Evolutionary conservation across 1,284 basidiomycete species (phyloP).

Genomic region (Phlebopus sp.): DNA sequence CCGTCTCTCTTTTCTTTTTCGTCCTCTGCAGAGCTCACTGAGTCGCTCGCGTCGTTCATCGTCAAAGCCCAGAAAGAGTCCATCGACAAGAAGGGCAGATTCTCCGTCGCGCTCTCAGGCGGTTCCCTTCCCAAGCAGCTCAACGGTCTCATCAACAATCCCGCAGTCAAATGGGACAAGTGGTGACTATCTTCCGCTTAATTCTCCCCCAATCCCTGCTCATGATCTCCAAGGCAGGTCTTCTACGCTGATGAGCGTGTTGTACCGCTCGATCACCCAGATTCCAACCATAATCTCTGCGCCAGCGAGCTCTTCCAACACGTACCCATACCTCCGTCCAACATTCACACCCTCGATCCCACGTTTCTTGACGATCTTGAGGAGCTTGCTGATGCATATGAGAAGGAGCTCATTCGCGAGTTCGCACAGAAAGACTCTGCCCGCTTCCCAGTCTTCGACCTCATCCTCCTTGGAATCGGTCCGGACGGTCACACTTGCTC

Average conservation of each 20-base stretch:
- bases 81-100: conserved; percentile 83
- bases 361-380: conserved; percentile 71
- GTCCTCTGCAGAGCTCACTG: conserved; percentile 51
- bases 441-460: conserved; percentile 92
- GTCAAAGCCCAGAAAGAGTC: conserved; percentile 89
- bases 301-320: conserved; percentile 77
- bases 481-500: conserved; percentile 96
- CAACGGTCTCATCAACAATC: conserved; percentile 66
- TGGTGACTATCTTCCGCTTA: conserved; percentile 58
- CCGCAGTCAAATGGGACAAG: conserved; percentile 89
- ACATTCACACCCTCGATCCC: conserved; percentile 87
- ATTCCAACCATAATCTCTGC: conserved; percentile 89
- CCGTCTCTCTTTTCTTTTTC: conserved; percentile 80
- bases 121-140: conserved; percentile 91
- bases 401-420: conserved; percentile 86
- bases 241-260: conserved; percentile 98
- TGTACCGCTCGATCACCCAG: conserved; percentile 89
- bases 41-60: conserved; percentile 79
- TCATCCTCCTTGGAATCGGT: conserved; percentile 92
- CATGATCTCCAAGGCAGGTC: conserved; percentile 71
- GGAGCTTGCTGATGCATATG: conserved; percentile 90
- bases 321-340: conserved; percentile 72
- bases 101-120: conserved; percentile 92
- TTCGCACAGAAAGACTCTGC: conserved; percentile 91
- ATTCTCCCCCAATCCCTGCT: neutral